Evolutionary conservation across 768 basidiomycete genomes (phyloP).

Genomic region (Tricholoma furcatifolium): DNA sequence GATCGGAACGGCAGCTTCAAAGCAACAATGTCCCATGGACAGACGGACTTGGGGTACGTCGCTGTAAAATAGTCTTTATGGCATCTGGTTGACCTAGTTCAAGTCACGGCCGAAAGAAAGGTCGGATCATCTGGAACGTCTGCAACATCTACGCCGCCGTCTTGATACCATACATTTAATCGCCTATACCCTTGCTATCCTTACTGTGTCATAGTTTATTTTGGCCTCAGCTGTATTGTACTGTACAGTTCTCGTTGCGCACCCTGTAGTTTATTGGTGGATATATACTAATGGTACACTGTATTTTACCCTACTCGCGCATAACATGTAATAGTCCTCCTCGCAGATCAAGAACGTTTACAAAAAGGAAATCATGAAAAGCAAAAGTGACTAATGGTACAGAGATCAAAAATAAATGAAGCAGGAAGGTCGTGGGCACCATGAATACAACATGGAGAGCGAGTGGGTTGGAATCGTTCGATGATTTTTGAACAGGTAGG

Average conservation of each 20-base stretch:
- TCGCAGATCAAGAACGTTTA: constrained; percentile 9
- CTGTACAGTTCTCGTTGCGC: constrained; percentile 4
- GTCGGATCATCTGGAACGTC: constrained; percentile 22
- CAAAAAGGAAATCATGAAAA: constrained; percentile 10
- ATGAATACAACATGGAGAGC: constrained; percentile 10
- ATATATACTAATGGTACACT: constrained; percentile 28
- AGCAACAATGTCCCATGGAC: constrained; percentile 99
- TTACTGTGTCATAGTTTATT: constrained; percentile 7
- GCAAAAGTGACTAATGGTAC: constrained; percentile 8
- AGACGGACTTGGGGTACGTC: constrained; percentile 85
- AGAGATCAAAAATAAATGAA: constrained; percentile 4
- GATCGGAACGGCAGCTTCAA: constrained; percentile 86
- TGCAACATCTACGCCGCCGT: neutral
- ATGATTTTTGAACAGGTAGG: constrained; percentile 10
- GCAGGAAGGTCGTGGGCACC: constrained; percentile 5
- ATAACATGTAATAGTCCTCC: constrained; percentile 14
- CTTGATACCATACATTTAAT: constrained; percentile 4
- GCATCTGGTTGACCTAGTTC: neutral
- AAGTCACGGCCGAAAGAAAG: constrained; percentile 57
- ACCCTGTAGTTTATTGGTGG: constrained; percentile 20
- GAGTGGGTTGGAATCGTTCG: neutral
- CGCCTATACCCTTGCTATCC: constrained; percentile 9
- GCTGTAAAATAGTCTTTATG: neutral
- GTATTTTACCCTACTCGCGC: constrained; percentile 21
- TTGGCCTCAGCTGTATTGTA: neutral